These are phyloP conservation scores for cucumber (Cucumis sativus) DNA, from an alignment of 306 rosid species.

Conservation along the genomic window DNA sequence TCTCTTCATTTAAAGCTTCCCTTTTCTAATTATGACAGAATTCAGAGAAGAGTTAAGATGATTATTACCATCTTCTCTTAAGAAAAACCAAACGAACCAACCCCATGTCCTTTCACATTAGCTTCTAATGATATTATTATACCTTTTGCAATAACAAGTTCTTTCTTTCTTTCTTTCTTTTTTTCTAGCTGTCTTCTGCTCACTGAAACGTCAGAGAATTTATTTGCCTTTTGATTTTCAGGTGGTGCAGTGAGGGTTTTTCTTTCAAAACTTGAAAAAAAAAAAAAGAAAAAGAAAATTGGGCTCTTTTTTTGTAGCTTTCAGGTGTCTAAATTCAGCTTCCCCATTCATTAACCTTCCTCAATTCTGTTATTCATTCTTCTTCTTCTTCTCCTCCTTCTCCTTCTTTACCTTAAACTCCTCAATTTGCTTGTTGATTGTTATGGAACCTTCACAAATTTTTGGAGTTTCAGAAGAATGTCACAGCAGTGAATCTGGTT, in stretches of 20 bases:
- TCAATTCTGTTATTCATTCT: not conserved
- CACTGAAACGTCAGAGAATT: conserved; percentile 55
- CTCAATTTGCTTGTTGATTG: not conserved
- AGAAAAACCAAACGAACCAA: conserved; percentile 25
- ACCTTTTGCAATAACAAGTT: conserved; percentile 16
- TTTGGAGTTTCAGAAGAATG: conserved; percentile 68
- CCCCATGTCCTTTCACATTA: conserved; percentile 54
- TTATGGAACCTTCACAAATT: conserved; percentile 52
- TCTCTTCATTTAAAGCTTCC: conserved; percentile 34
- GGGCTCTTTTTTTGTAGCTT: not conserved
- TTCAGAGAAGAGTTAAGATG: conserved; percentile 59
- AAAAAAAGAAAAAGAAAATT: not conserved
- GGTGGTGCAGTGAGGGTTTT: conserved; percentile 41
- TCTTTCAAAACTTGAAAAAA: not conserved
- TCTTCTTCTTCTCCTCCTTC: not conserved
- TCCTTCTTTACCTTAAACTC: not conserved
- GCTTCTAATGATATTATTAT: conserved; percentile 14
- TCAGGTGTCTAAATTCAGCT: conserved; percentile 17
- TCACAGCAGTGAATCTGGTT: conserved; percentile 92
- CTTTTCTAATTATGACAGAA: conserved; percentile 27
- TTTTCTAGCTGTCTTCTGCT: conserved; percentile 62
- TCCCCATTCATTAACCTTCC: conserved; percentile 13
- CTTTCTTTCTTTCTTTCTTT: conserved; percentile 52
- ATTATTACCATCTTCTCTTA: conserved; percentile 25
- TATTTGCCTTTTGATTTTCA: conserved; percentile 47